These are phyloP conservation scores for Schizochytrium sp. DNA, from an alignment of 108 stramenopile species.

Conservation along the genomic window DNA sequence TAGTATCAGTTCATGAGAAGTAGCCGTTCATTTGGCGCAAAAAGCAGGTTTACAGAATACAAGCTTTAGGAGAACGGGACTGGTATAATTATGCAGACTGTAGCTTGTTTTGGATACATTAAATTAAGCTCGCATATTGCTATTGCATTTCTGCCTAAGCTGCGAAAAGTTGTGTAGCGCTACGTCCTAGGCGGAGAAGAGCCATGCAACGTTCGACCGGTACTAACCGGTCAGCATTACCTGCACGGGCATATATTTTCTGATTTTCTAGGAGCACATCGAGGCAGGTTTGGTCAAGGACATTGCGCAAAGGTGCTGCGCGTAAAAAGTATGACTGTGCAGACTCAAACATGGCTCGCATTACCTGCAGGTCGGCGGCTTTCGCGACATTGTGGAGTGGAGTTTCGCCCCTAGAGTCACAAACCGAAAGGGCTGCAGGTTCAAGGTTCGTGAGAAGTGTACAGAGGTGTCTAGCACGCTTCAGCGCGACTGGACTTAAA, in stretches of 20 bases:
- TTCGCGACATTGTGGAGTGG: conserved; percentile 16
- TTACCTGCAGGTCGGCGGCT: neutral
- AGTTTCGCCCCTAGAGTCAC: conserved; percentile 20
- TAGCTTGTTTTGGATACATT: too few relatives aligned
- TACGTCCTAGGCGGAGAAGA: conserved; percentile 33
- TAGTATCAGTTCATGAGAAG: too few relatives aligned
- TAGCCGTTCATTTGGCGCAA: too few relatives aligned
- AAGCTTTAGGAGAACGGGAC: too few relatives aligned
- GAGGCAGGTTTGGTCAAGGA: neutral
- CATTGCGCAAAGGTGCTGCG: neutral
- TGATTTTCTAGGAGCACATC: conserved; percentile 21
- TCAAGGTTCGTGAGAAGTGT: conserved; percentile 7
- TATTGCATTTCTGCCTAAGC: too few relatives aligned
- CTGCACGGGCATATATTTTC: neutral
- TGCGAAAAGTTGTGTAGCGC: neutral
- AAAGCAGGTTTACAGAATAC: too few relatives aligned
- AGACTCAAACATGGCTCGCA: conserved; percentile 3
- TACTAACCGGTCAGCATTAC: neutral
- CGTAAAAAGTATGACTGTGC: neutral
- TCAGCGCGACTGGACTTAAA: neutral
- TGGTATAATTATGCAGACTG: too few relatives aligned
- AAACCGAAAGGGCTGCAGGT: neutral
- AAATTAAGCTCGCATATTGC: too few relatives aligned
- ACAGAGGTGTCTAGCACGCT: conserved; percentile 1
- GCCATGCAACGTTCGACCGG: conserved; percentile 30